Evolutionary conservation across 805 yeast species (phyloP), one percentile per base, ranked within the genome.

Genomic region (Lipomyces yamadae): DNA sequence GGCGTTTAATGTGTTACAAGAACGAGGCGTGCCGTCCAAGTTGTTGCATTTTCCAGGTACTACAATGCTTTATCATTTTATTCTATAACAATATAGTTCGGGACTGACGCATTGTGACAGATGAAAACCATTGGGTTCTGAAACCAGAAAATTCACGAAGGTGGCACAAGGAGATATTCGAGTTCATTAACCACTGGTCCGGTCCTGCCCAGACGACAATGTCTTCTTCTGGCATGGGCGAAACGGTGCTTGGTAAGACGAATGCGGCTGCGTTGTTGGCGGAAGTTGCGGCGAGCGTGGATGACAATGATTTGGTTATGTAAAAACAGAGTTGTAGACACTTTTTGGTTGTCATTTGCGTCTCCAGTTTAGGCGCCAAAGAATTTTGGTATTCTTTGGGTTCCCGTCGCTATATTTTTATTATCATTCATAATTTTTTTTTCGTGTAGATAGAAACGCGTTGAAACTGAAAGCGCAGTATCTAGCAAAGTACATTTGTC

Each of bases 61-160:
- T 24, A 64, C 53, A 2, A 8, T 30, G 18, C 24, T 24, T 24
- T 1, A 53, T 10, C 10, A 29, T 30, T 8, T 2, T 48, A 3
- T 45, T 32, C 18, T 24, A 34, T 32, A 15, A 55, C 15, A 24
- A 2, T 3, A 24, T 11, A 52, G 2, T n/a, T 6, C 29, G 3
- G 30, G 35, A 29, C 58, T 60, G 29, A 58, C 50, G 2, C 29
- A 24, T 34, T 58, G 33, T 30, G 13, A 45, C 48, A 62, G 72
- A 73, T 50, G 75, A 73, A 37, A 70, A 70, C 53, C 75, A 73
- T 39, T 73, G 75, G 75, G 74, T 73, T 24, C 59, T 70, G 33
- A 73, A 73, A 35, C 75, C 74, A 2, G 74, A 72, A 34, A 73
- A 73, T 61, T 66, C 72, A 15, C 62, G 72, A 33, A 45, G 74